phyloP scores from a whole-genome alignment of 495 filamentous ascomycete genomes.

The Delitschia confertaspora region DNA sequence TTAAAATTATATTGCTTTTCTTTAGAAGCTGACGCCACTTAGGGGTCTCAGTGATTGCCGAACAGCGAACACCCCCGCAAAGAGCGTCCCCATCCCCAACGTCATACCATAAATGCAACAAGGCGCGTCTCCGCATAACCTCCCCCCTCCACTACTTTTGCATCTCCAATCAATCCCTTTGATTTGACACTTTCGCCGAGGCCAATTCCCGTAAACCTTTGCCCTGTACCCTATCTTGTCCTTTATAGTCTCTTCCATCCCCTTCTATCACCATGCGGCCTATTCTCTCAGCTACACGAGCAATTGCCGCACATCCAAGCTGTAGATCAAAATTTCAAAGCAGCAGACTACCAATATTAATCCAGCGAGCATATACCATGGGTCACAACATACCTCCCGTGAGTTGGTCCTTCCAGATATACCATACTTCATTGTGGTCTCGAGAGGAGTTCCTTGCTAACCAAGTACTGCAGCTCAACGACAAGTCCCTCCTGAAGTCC shows the following conservation, averaged over 20 bases:
- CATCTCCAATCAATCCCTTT: no score
- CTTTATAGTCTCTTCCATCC: neutral
- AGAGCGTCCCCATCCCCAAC: no score
- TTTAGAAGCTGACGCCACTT: no score
- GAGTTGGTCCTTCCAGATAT: slow-evolving; percentile 1
- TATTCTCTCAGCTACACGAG: slow-evolving; percentile 7
- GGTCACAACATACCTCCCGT: slow-evolving; percentile 31
- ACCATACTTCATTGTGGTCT: neutral
- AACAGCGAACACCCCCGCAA: no score
- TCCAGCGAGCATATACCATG: slow-evolving; percentile 31
- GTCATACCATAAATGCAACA: no score
- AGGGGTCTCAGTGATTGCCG: no score
- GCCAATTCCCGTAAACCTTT: no score
- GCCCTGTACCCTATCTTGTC: no score
- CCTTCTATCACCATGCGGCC: slow-evolving; percentile 14
- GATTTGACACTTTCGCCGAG: no score
- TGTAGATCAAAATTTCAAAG: slow-evolving; percentile 29
- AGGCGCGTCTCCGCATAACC: no score
- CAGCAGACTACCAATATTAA: slow-evolving; percentile 24
- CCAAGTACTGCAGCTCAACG: slow-evolving; percentile 29
- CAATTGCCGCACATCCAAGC: slow-evolving; percentile 15
- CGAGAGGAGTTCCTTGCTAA: neutral
- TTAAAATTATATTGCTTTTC: no score
- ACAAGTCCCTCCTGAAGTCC: slow-evolving; percentile 37
- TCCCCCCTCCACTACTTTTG: no score